phyloP scores from a whole-genome alignment of 495 filamentous ascomycete genomes.

The Cetradonia linearis region DNA sequence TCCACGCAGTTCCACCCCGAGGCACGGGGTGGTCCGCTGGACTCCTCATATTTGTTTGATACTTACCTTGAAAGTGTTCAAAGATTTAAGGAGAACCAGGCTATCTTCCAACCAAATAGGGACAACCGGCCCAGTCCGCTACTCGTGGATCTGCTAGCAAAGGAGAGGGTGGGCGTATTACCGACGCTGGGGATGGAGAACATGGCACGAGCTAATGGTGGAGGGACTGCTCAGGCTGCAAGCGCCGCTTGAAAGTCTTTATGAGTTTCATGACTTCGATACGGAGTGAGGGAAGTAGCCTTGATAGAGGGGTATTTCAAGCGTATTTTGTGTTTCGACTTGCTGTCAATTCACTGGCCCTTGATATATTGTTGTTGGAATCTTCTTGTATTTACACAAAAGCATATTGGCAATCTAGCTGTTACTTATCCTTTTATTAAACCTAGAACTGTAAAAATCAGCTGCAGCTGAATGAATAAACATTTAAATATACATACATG shows the following conservation, averaged over 20 bases:
- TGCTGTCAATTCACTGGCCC: neutral
- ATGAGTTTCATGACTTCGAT: neutral
- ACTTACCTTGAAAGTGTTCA: constrained; percentile 83
- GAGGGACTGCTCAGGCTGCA: constrained; percentile 35
- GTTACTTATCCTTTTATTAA: too few species aligned
- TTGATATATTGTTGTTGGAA: neutral
- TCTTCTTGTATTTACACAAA: neutral
- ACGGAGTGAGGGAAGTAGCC: neutral
- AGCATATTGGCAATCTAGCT: too few species aligned
- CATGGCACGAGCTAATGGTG: constrained; percentile 34
- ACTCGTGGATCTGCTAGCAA: constrained; percentile 79
- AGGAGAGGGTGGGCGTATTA: constrained; percentile 86
- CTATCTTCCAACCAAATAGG: constrained; percentile 49
- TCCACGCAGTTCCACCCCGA: constrained; percentile 97
- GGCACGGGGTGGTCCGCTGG: constrained; percentile 89
- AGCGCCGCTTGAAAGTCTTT: neutral
- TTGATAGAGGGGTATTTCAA: neutral
- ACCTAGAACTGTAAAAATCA: too few species aligned
- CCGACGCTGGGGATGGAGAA: constrained; percentile 46
- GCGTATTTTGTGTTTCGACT: neutral
- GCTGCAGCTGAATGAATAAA: too few species aligned
- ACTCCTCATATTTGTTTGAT: constrained; percentile 91
- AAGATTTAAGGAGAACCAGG: constrained; percentile 75
- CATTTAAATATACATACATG: neutral
- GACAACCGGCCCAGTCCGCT: constrained; percentile 78